Percentiles rank a stretch among this genome's conserved stretches.
Conservation (phyloP, 208 protist species). For the Leishmania tarentolae region DNA sequence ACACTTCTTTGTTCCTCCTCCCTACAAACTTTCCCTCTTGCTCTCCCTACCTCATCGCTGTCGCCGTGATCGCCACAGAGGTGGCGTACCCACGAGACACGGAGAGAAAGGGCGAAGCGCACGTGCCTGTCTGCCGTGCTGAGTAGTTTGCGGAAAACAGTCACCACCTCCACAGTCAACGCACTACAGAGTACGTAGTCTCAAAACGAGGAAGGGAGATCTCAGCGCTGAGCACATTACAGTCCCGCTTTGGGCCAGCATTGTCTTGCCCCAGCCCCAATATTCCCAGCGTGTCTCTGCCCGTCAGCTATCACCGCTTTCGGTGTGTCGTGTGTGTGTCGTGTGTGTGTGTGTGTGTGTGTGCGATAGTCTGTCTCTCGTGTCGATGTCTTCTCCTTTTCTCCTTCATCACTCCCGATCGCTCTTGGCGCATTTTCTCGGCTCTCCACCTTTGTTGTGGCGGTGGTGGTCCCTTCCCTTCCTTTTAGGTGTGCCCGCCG, state of each 20-base stretch:
- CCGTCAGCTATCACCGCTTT: neutral
- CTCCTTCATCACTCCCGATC: neutral
- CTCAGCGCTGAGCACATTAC: neutral
- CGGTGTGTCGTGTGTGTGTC: neutral
- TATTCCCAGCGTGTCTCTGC: neutral
- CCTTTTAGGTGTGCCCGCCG: neutral
- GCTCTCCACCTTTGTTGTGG: neutral
- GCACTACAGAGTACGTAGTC: neutral
- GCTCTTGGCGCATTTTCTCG: neutral
- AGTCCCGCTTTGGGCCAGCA: neutral
- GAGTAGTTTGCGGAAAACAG: neutral
- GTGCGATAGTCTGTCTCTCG: neutral
- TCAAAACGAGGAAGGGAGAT: neutral
- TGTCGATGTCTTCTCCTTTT: neutral
- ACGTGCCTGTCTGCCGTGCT: neutral
- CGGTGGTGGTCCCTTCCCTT: no score
- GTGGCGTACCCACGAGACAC: neutral
- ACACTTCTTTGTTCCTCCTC: neutral
- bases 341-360: neutral
- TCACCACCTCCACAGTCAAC: neutral
- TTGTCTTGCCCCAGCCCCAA: neutral
- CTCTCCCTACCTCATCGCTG: neutral
- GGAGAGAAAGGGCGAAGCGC: neutral
- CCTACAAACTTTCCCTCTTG: neutral
- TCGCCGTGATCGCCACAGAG: neutral